Percentiles rank a stretch among this genome's conserved stretches.
These are phyloP conservation scores for Cymbidium sinense DNA, from an alignment of 106 monocot genomes.

Conservation along the genomic window DNA sequence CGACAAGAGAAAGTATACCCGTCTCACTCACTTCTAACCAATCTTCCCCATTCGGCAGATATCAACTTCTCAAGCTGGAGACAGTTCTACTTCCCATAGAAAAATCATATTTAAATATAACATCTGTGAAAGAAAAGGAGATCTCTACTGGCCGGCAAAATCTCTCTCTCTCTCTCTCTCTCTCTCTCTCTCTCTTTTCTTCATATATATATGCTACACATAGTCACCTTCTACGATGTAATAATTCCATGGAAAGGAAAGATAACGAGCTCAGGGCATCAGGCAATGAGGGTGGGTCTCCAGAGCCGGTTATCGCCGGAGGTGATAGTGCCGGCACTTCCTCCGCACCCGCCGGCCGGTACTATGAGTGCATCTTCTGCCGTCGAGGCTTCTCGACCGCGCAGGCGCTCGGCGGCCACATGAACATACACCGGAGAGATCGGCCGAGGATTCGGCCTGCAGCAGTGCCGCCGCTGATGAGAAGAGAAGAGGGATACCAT, in stretches of 20 bases:
- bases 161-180: not conserved
- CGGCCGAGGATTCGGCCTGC: constrained; percentile 1
- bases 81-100: too few relatives aligned
- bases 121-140: too few relatives aligned
- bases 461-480: too few relatives aligned
- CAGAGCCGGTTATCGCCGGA: not conserved
- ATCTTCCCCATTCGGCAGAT: too few relatives aligned
- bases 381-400: constrained; percentile 31
- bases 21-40: too few relatives aligned
- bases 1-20: too few relatives aligned
- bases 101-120: too few relatives aligned
- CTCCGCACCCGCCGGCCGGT: not conserved
- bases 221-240: not conserved
- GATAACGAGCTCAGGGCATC: not conserved
- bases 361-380: constrained; percentile 34
- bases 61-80: too few relatives aligned
- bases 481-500: not conserved
- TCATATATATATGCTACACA: not conserved
- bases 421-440: constrained; percentile 33
- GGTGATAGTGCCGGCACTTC: not conserved
- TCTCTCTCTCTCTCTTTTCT: not conserved
- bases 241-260: not conserved
- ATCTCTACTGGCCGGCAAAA: too few relatives aligned
- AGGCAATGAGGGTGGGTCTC: not conserved
- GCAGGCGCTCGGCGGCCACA: constrained; percentile 33